These are phyloP conservation scores for Exserohilum rostratum DNA, from an alignment of 2,329 filamentous ascomycete genomes.

Conservation along the genomic window DNA sequence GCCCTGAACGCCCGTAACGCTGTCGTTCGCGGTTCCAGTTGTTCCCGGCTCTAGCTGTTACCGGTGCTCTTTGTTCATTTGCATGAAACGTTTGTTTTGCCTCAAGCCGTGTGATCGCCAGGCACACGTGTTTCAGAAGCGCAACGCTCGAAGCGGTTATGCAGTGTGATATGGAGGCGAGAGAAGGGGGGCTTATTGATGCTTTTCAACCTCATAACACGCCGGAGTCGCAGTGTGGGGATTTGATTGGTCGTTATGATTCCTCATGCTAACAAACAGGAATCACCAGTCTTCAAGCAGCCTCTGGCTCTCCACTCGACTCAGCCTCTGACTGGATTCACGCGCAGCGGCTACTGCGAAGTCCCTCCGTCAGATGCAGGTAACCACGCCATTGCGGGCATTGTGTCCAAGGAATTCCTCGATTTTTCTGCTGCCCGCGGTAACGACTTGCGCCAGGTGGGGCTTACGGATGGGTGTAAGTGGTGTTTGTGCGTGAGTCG, in stretches of 20 bases:
- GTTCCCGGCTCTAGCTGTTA: background rate
- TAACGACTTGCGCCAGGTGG: constrained; percentile 63
- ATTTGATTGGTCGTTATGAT: too few species aligned
- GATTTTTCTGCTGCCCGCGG: constrained; percentile 65
- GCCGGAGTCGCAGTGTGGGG: background rate
- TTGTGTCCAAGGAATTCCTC: constrained; percentile 66
- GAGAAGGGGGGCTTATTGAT: too few species aligned
- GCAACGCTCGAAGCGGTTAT: background rate
- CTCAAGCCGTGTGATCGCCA: background rate
- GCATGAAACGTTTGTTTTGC: constrained; percentile 10
- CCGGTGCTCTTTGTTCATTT: constrained; percentile 4
- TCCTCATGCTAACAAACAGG: too few species aligned
- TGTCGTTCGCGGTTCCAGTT: background rate
- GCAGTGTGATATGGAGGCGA: too few species aligned
- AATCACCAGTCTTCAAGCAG: constrained; percentile 17
- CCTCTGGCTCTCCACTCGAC: constrained; percentile 63
- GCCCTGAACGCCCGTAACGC: background rate
- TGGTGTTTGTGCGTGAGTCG: constrained; percentile 67
- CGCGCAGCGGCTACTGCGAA: constrained; percentile 66
- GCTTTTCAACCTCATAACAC: background rate
- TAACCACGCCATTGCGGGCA: constrained; percentile 65
- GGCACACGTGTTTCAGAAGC: constrained; percentile 7
- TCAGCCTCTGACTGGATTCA: constrained; percentile 65
- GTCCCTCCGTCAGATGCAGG: constrained; percentile 61
- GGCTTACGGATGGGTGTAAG: constrained; percentile 64